phyloP scores from a whole-genome alignment of 805 yeast genomes.

The Starmerella powellii region DNA sequence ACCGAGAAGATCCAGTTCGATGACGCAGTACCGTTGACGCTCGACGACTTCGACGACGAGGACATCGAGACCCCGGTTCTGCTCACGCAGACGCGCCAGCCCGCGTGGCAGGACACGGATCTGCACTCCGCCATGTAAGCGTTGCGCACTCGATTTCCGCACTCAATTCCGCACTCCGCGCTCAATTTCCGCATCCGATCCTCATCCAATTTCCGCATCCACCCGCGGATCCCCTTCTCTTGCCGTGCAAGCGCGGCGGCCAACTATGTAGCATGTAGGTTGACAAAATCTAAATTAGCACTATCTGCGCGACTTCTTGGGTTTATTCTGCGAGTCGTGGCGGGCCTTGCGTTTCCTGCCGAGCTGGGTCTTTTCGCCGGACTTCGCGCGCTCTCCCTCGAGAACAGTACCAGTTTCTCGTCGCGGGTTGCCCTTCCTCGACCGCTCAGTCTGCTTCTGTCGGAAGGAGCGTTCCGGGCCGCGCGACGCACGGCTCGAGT shows the following conservation, averaged over 20 bases:
- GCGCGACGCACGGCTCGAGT: not conserved
- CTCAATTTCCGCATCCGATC: too few species aligned
- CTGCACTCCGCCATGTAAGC: slow-evolving; percentile 5
- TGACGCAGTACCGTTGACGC: slow-evolving; percentile 20
- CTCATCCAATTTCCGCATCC: too few species aligned
- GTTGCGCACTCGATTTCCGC: too few species aligned
- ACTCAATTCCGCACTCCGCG: too few species aligned
- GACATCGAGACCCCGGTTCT: slow-evolving; percentile 15
- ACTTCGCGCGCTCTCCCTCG: slow-evolving; percentile 28
- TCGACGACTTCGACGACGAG: slow-evolving; percentile 23
- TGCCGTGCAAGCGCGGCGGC: too few species aligned
- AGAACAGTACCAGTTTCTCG: slow-evolving; percentile 14
- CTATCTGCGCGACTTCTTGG: slow-evolving; percentile 1
- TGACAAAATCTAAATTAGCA: too few species aligned
- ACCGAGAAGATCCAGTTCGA: slow-evolving; percentile 25
- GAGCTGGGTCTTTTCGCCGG: slow-evolving; percentile 14
- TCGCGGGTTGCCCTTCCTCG: slow-evolving; percentile 7
- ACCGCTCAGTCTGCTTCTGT: slow-evolving; percentile 15
- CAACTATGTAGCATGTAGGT: too few species aligned
- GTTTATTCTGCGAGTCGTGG: slow-evolving; percentile 5
- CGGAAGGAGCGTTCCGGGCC: slow-evolving; percentile 5
- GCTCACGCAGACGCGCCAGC: slow-evolving; percentile 2
- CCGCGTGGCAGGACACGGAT: slow-evolving; percentile 21
- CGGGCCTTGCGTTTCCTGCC: slow-evolving; percentile 21
- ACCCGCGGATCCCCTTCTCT: too few species aligned